A percentile compares a stretch with the other conserved stretches of the same genome.
phyloP scores from a whole-genome alignment of 2,329 filamentous ascomycete species.

The Annulohypoxylon truncatum region DNA sequence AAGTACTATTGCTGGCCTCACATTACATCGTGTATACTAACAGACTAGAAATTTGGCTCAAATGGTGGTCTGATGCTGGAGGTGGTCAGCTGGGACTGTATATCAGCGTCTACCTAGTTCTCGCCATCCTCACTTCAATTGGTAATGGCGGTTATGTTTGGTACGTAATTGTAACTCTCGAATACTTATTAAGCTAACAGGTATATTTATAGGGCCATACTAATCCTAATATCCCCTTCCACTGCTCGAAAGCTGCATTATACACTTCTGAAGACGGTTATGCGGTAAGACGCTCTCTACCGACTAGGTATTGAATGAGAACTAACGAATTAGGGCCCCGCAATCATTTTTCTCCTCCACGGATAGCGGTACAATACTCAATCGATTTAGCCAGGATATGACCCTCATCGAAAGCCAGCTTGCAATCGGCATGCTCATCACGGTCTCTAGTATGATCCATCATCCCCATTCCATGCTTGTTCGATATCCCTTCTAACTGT shows the following conservation, averaged over 20 bases:
- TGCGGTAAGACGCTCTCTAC: background rate
- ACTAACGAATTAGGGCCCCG: conserved; percentile 5
- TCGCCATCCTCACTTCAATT: background rate
- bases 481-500: too few relatives aligned
- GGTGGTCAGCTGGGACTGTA: conserved; percentile 1
- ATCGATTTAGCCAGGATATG: conserved; percentile 18
- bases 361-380: conserved; percentile 6
- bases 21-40: background rate
- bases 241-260: conserved; percentile 8
- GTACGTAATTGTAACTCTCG: background rate
- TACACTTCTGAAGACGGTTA: background rate
- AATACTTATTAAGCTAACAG: background rate
- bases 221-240: conserved; percentile 7
- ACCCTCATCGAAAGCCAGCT: conserved; percentile 12
- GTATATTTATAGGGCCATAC: background rate
- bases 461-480: too few relatives aligned
- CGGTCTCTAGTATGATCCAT: conserved; percentile 5
- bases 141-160: conserved; percentile 7
- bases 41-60: conserved; percentile 8
- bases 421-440: conserved; percentile 8
- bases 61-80: conserved; percentile 6
- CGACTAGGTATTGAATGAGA: background rate
- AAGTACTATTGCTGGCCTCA: background rate
- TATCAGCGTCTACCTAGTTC: conserved; percentile 6
- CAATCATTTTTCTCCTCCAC: conserved; percentile 10